Conservation (phyloP, 1,139 yeast species). For the Zygosaccharomyces sapae region DNA sequence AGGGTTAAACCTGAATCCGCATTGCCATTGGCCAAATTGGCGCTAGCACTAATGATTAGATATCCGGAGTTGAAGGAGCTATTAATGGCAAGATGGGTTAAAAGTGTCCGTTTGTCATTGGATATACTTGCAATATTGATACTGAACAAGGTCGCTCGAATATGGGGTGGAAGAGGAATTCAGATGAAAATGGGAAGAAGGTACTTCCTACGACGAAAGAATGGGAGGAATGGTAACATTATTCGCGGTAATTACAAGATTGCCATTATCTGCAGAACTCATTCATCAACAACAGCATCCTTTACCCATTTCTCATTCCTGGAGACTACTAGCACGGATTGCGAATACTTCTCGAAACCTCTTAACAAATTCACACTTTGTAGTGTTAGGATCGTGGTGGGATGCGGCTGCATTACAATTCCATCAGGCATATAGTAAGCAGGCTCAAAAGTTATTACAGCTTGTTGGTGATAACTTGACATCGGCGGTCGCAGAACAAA, state of each 20-base stretch:
- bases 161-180: conserved; percentile 82
- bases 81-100: conserved; percentile 75
- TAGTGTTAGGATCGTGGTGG: conserved; percentile 85
- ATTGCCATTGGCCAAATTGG: conserved; percentile 68
- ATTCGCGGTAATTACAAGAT: conserved; percentile 67
- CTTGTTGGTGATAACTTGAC: conserved; percentile 51
- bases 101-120: conserved; percentile 89
- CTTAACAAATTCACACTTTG: conserved; percentile 65
- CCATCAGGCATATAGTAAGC: conserved; percentile 55
- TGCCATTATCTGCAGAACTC: conserved; percentile 29
- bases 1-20: conserved; percentile 76
- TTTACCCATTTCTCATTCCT: conserved; percentile 49
- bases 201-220: conserved; percentile 72
- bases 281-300: conserved; percentile 44
- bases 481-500: conserved; percentile 43
- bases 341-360: conserved; percentile 51
- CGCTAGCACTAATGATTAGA: conserved; percentile 50
- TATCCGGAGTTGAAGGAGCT: conserved; percentile 66
- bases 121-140: conserved; percentile 66
- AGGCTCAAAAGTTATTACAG: conserved; percentile 59
- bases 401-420: conserved; percentile 71
- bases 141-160: conserved; percentile 76
- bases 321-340: conserved; percentile 71
- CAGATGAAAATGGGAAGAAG: conserved; percentile 74
- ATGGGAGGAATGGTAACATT: conserved; percentile 80